Evolutionary conservation across 768 basidiomycete species (phyloP), one percentile per base, ranked within the genome.

Genomic region (Butyriboletus loyo): DNA sequence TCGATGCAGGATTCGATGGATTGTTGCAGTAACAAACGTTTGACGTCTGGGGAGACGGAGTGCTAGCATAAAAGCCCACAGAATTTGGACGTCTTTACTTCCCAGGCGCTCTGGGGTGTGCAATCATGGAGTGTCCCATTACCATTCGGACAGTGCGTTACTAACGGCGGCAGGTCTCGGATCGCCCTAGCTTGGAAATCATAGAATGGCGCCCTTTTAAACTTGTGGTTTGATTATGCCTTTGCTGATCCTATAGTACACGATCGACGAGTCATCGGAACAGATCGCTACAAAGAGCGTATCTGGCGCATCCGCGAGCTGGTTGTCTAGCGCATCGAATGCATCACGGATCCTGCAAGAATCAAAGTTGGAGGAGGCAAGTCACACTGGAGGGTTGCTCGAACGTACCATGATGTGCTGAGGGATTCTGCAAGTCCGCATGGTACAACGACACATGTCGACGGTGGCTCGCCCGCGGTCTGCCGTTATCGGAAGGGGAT

Each of bases 191-290:
- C 14, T 24, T 15, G 14, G 34, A 30, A 25, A 14, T 4, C 24
- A 34, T n/a, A 24, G 32, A 34, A 11, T 1, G 22, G 21, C 25
- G 30, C 21, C 21, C 4, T 21, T 36, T 70, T 59, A 87, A 40
- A 87, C 71, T 11, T 79, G 74, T 24, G 87, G 89, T 60, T 91
- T 91, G 54, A 84, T 82, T 30, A 92, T 86, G 50, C 88, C 89
- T 45, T 78, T 76, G 63, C 84, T 86, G 53, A 92, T 75, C 61
- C 87, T 89, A 70, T 92, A 92, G 67, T 92, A 92, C 46, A 92
- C 89, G 41, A 87, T 85, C 9, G 89, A 90, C 11, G 89, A 84
- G 60, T 92, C 89, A 46, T 87, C 82, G 0, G 85, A 79, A 39
- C 83, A 84, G 50, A 91, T 85, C 13, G 85, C 89, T 28, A 92